Conservation (phyloP, 768 basidiomycete genomes). For the Collybiopsis luxurians region DNA sequence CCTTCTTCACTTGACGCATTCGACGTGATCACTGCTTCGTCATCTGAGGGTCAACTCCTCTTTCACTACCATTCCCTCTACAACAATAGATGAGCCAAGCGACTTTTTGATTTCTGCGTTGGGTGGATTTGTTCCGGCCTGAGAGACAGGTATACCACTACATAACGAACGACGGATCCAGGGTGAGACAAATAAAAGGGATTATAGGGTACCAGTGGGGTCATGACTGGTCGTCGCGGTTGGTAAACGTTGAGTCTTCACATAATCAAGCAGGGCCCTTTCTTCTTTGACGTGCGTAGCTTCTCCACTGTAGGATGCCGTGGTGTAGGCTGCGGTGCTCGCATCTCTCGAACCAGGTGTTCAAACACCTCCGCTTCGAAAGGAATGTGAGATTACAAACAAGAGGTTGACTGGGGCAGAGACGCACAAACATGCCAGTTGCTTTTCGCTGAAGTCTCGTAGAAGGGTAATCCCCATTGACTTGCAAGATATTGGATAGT, state of each 20-base stretch:
- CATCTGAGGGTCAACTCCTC: constrained; percentile 13
- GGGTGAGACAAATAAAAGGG: not conserved
- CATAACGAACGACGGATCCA: too few relatives aligned
- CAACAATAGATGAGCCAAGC: not conserved
- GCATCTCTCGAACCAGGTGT: constrained; percentile 75
- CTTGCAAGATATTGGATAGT: constrained; percentile 63
- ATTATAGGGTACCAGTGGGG: not conserved
- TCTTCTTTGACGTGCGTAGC: constrained; percentile 31
- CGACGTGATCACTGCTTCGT: constrained; percentile 55
- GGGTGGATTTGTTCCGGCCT: not conserved
- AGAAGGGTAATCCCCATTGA: constrained; percentile 73
- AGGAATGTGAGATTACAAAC: not conserved
- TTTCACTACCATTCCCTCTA: not conserved
- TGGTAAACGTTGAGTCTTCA: constrained; percentile 17
- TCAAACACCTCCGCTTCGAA: constrained; percentile 64
- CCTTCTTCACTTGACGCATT: constrained; percentile 75
- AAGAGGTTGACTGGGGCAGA: not conserved
- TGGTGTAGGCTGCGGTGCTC: too few relatives aligned
- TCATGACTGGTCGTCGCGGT: not conserved
- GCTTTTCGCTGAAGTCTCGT: constrained; percentile 85
- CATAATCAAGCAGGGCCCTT: constrained; percentile 29
- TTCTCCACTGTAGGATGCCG: constrained; percentile 53
- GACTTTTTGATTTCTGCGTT: not conserved
- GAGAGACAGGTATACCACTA: too few relatives aligned
- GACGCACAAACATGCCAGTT: constrained; percentile 65